These are phyloP conservation scores for Rubus idaeus DNA, from an alignment of 306 rosid genomes.

Conservation along the genomic window DNA sequence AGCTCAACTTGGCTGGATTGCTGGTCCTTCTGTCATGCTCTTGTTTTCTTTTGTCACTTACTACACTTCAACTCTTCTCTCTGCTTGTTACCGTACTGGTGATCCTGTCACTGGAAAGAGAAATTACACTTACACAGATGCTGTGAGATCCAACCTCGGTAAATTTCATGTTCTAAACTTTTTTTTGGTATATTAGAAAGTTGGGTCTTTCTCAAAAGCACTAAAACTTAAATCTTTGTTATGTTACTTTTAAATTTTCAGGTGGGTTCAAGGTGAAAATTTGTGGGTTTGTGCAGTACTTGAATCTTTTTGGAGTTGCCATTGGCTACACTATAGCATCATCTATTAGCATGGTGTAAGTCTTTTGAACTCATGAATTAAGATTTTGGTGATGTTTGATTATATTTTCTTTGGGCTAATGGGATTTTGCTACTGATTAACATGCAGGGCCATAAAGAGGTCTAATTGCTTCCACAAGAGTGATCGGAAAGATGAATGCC, in stretches of 20 bases:
- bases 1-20: conserved; percentile 94
- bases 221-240: background rate
- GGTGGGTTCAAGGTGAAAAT: conserved; percentile 65
- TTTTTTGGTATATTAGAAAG: background rate
- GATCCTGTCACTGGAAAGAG: conserved; percentile 72
- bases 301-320: conserved; percentile 69
- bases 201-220: background rate
- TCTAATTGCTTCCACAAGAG: conserved; percentile 68
- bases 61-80: conserved; percentile 72
- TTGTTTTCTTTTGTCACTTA: conserved; percentile 76
- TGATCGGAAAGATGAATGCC: conserved; percentile 60
- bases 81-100: conserved; percentile 70
- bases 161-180: background rate
- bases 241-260: conserved; percentile 18
- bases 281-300: conserved; percentile 78
- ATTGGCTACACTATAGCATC: conserved; percentile 82
- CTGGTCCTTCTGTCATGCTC: conserved; percentile 73
- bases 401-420: conserved; percentile 8
- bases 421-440: conserved; percentile 5
- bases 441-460: conserved; percentile 69
- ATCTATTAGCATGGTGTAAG: conserved; percentile 83
- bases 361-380: background rate
- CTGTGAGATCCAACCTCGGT: conserved; percentile 71
- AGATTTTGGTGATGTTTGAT: background rate
- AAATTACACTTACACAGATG: conserved; percentile 84